Percentiles rank a stretch among this genome's conserved stretches.
Conservation (phyloP, 2,329 filamentous ascomycete genomes). For the Pezicula rhizophila region DNA sequence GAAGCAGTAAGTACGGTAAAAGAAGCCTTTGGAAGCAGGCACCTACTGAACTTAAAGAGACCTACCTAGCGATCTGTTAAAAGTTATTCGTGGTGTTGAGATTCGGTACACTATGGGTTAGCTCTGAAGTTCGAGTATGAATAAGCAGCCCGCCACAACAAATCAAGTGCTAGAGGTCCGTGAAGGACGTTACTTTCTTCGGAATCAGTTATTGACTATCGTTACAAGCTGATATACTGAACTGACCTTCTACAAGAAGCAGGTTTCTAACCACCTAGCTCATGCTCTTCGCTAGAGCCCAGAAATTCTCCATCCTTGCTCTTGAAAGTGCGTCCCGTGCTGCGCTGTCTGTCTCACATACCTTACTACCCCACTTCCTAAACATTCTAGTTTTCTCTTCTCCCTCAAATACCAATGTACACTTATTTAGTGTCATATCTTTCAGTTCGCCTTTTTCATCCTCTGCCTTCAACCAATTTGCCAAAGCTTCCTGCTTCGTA, state of each 20-base stretch:
- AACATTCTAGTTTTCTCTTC: constrained; percentile 76
- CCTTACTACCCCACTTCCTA: constrained; percentile 79
- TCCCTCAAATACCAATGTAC: constrained; percentile 83
- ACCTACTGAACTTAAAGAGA: too few relatives aligned
- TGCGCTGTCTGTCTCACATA: constrained; percentile 89
- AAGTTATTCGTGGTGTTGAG: too few relatives aligned
- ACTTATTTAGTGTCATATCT: constrained; percentile 77
- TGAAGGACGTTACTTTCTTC: neutral
- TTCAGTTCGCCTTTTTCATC: constrained; percentile 73
- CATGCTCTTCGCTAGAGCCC: constrained; percentile 74
- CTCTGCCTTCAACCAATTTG: constrained; percentile 73
- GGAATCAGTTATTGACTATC: neutral
- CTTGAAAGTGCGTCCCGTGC: constrained; percentile 74
- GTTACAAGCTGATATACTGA: neutral
- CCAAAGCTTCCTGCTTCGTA: constrained; percentile 57
- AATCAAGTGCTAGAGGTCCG: too few relatives aligned
- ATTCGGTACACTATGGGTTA: too few relatives aligned
- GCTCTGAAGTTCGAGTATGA: too few relatives aligned
- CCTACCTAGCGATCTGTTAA: too few relatives aligned
- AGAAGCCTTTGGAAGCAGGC: too few relatives aligned
- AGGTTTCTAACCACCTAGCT: constrained; percentile 11
- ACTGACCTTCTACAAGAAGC: neutral
- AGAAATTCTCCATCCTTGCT: constrained; percentile 91
- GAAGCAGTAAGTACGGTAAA: too few relatives aligned
- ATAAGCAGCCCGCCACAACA: too few relatives aligned